Percentiles rank a stretch among this genome's conserved stretches.
Conservation (phyloP, 2,329 filamentous ascomycete species). For the Pseudocercospora cruenta region DNA sequence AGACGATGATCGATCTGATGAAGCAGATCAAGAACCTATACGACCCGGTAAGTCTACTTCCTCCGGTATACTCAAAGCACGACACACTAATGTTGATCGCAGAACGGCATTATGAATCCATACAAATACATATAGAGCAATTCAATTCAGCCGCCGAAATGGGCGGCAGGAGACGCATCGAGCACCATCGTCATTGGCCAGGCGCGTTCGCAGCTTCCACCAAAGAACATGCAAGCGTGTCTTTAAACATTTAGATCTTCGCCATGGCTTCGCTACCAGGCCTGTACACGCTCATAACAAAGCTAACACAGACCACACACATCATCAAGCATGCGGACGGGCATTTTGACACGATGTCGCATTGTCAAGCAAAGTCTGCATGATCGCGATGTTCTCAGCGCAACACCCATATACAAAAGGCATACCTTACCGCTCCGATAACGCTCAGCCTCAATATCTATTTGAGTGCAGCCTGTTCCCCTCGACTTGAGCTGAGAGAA, state of each 20-base stretch:
- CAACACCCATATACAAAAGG: not conserved
- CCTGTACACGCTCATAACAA: not conserved
- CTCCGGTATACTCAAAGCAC: not conserved
- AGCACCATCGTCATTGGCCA: not conserved
- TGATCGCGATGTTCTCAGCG: not conserved
- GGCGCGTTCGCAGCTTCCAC: not conserved
- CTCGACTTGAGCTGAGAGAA: not conserved
- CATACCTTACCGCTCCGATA: not conserved
- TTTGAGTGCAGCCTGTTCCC: not conserved
- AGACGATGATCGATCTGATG: constrained; percentile 88
- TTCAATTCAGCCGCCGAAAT: not conserved
- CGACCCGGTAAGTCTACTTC: constrained; percentile 74
- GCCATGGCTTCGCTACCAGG: not conserved
- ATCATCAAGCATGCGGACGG: not conserved
- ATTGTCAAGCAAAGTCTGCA: not conserved
- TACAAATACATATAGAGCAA: constrained; percentile 81
- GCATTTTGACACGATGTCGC: not conserved
- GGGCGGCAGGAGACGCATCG: not conserved
- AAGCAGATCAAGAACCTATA: constrained; percentile 92
- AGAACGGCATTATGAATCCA: constrained; percentile 99
- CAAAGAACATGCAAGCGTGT: not conserved
- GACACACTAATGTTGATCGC: constrained; percentile 20
- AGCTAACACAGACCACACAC: not conserved
- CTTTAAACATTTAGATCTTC: not conserved
- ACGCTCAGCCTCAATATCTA: not conserved